Evolutionary conservation across 352 stramenopile genomes (phyloP), one percentile per base, ranked within the genome.

Genomic region (Thalassiosira mediterranea): DNA sequence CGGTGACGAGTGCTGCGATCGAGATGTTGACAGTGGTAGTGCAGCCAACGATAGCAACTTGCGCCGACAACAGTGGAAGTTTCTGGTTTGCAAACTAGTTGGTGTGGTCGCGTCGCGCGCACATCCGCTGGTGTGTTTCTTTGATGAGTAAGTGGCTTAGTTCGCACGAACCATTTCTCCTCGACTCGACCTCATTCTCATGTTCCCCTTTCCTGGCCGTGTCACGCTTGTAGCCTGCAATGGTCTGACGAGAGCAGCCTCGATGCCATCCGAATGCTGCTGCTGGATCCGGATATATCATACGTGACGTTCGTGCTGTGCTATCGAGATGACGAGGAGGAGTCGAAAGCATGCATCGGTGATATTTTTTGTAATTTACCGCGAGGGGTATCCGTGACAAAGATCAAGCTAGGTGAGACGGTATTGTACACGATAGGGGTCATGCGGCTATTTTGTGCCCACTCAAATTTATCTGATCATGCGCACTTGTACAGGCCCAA

Each of bases 301-400:
- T 60, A 53, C 19, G 40, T 25, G 25, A 29, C 38, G 29, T 63
- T 48, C 26, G 13, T 72, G 17, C 4, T 34, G 11, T 63, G 31
- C 13, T 63, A 72, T 29, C 47, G 62, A 34, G 62, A 72, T 48
- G 46, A 63, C 17, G 57, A 66, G n/a, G 10, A 19, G 10, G 21
- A 17, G 4, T 4, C 28, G 3, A n/a, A 29, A 48, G 40, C n/a
- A 44, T 8, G n/a, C 7, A 46, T 66, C 10, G 4, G 13, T 28
- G 5, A 21, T 40, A 66, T 68, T 31, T n/a, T 68, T 19, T 40
- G 26, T 25, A 59, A 58, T 42, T 7, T 47, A 68, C 10, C 15
- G 19, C 42, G 21, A n/a, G 10, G 34, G 4, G 19, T 68, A 0
- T 13, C 25, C 19, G 29, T 68, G 0, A 44, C 19, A 13, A 29